Conservation (phyloP, 108 stramenopile genomes). For the Cyclotella cryptica region DNA sequence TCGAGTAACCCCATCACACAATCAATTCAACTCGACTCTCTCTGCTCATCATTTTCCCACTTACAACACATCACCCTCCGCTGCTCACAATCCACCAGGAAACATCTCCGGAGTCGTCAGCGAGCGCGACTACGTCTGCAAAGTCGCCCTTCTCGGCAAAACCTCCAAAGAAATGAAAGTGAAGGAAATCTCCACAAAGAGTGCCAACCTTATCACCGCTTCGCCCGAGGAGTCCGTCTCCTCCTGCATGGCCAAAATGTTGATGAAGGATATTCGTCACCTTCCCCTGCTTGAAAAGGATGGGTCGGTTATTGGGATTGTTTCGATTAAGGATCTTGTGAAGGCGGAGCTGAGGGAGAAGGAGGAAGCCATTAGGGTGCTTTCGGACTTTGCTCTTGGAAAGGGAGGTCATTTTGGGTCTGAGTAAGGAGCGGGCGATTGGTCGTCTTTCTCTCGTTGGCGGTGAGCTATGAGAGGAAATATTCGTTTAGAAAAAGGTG, state of each 20-base stretch:
- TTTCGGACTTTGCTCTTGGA: slow-evolving; percentile 59
- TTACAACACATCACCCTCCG: neutral
- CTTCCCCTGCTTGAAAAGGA: slow-evolving; percentile 65
- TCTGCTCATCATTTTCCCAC: too few relatives aligned
- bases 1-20: neutral
- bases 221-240: slow-evolving; percentile 64
- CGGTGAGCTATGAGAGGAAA: neutral
- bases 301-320: slow-evolving; percentile 57
- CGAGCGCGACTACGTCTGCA: slow-evolving; percentile 77
- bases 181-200: slow-evolving; percentile 71
- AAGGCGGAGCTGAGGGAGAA: slow-evolving; percentile 58
- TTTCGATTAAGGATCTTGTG: slow-evolving; percentile 60
- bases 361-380: slow-evolving; percentile 49
- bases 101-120: slow-evolving; percentile 70
- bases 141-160: slow-evolving; percentile 71
- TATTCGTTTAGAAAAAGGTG: too few relatives aligned
- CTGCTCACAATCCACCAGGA: slow-evolving; percentile 20
- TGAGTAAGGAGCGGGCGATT: slow-evolving; percentile 21
- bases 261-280: slow-evolving; percentile 75
- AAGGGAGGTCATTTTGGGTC: slow-evolving; percentile 60
- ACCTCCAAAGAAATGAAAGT: slow-evolving; percentile 62
- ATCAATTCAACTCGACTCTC: neutral
- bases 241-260: slow-evolving; percentile 75
- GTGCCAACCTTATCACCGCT: slow-evolving; percentile 66
- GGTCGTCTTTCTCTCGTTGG: neutral